Conservation (phyloP, 108 stramenopile genomes). For the Fistulifera solaris region DNA sequence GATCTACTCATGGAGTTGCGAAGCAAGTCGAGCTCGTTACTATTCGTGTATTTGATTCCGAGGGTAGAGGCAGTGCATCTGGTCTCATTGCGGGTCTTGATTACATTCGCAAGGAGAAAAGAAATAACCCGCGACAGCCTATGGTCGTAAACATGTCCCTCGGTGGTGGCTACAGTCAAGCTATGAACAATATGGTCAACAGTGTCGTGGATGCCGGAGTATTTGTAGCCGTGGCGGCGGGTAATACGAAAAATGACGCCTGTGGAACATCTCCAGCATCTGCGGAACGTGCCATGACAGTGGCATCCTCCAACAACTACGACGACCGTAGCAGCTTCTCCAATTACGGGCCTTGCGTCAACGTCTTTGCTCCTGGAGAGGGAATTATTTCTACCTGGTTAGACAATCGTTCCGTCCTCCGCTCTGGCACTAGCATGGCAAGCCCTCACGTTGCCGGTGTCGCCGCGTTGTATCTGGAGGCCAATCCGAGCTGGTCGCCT, state of each 20-base stretch:
- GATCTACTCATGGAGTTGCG: constrained; percentile 1
- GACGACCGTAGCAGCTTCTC: constrained; percentile 7
- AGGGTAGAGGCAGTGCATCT: not conserved
- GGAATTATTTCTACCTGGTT: constrained; percentile 15
- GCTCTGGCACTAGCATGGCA: constrained; percentile 49
- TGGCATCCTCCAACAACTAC: constrained; percentile 14
- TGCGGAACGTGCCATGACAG: constrained; percentile 34
- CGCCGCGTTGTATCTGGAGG: constrained; percentile 32
- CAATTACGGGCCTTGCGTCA: constrained; percentile 9
- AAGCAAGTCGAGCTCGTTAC: not conserved
- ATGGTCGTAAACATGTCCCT: constrained; percentile 35
- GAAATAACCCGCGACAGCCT: constrained; percentile 15
- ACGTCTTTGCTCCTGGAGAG: constrained; percentile 47
- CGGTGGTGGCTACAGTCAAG: constrained; percentile 16
- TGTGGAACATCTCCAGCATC: constrained; percentile 34
- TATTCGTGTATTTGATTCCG: not conserved
- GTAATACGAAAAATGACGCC: constrained; percentile 31
- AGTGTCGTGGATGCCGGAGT: constrained; percentile 31
- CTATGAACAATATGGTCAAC: constrained; percentile 3
- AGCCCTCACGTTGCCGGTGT: constrained; percentile 64
- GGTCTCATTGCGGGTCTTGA: not conserved
- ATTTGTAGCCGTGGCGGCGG: constrained; percentile 46
- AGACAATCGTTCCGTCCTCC: not conserved
- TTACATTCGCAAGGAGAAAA: not conserved
- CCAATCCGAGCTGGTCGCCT: not conserved